Conservation (phyloP, 208 protist genomes). For the Vickermania ingenoplastis region DNA sequence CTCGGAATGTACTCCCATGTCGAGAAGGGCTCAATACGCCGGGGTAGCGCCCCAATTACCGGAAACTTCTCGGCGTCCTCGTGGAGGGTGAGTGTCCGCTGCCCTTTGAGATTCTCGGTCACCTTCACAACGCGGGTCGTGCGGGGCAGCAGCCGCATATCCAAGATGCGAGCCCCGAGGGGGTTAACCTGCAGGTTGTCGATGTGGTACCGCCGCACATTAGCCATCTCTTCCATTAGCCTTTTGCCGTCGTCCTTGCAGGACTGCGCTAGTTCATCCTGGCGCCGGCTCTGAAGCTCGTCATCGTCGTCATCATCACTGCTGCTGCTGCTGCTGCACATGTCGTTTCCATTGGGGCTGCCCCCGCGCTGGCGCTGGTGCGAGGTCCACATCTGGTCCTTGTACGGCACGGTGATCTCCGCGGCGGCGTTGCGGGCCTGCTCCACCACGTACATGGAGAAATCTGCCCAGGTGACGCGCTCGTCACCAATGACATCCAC, state of each 20-base stretch:
- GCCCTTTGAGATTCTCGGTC: constrained; percentile 14
- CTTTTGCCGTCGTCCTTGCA: neutral
- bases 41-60: constrained; percentile 14
- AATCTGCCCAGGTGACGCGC: constrained; percentile 34
- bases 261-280: neutral
- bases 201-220: constrained; percentile 15
- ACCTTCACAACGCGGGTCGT: constrained; percentile 18
- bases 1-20: constrained; percentile 33
- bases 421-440: constrained; percentile 5
- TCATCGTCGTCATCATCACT: neutral
- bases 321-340: neutral
- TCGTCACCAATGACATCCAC: constrained; percentile 30
- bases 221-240: constrained; percentile 5
- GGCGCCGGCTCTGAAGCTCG: neutral
- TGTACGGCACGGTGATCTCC: neutral
- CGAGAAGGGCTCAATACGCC: constrained; percentile 9
- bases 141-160: constrained; percentile 18
- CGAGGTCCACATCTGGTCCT: neutral
- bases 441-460: constrained; percentile 43
- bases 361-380: neutral
- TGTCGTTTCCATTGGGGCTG: neutral
- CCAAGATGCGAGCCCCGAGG: constrained; percentile 6
- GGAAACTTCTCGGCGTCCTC: constrained; percentile 14
- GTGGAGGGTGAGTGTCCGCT: constrained; percentile 13
- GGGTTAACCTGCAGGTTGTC: constrained; percentile 26